Percentiles rank a stretch among this genome's conserved stretches.
Evolutionary conservation across 106 monocot genomes (phyloP).

Genomic region (Dioscorea dumetorum): DNA sequence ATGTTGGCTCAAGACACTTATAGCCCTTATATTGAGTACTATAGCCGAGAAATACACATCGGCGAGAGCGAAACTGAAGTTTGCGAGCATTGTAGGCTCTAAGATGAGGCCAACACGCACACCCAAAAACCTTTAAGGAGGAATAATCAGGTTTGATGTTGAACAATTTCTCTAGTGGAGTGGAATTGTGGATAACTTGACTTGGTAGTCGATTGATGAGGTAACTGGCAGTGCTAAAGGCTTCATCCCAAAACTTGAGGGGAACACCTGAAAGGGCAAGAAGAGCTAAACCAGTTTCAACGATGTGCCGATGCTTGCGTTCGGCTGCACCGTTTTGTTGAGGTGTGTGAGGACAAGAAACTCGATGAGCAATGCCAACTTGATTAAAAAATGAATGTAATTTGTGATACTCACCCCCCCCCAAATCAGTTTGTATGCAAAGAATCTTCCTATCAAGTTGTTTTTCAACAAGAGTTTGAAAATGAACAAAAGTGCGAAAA

Average conservation of each 20-base stretch:
- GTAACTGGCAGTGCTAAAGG: background rate
- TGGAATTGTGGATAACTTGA: background rate
- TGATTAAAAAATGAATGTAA: background rate
- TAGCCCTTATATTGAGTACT: background rate
- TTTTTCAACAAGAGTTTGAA: background rate
- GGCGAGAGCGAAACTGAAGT: background rate
- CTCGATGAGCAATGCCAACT: background rate
- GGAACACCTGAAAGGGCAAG: background rate
- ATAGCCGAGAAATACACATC: background rate
- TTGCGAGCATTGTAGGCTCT: background rate
- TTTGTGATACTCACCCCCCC: background rate
- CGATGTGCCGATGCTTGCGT: background rate
- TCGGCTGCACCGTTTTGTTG: background rate
- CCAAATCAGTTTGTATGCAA: background rate
- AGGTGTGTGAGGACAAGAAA: background rate
- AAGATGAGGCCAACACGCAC: background rate
- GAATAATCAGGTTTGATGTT: background rate
- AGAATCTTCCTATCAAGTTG: background rate
- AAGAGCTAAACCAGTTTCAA: background rate
- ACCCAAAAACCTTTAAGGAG: background rate
- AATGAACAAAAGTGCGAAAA: background rate
- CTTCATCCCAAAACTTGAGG: conserved; percentile 3
- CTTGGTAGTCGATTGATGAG: background rate
- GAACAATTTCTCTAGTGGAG: background rate
- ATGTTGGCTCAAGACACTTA: background rate